phyloP scores from a whole-genome alignment of 2,329 filamentous ascomycete genomes.

The Periconia sp. region DNA sequence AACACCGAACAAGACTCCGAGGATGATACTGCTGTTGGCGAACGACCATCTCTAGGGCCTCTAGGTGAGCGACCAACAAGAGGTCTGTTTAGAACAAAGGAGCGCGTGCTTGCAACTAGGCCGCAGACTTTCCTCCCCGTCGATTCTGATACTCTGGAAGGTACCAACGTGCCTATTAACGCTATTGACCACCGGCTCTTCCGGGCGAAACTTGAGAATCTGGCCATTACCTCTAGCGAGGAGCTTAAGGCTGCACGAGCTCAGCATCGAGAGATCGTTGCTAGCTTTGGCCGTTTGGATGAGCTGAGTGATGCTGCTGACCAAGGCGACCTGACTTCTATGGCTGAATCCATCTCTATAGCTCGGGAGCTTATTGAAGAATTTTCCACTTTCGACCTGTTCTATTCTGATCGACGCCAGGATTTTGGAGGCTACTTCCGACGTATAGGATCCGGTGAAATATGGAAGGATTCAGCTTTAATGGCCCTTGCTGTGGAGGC shows the following conservation, averaged over 20 bases:
- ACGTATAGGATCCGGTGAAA: constrained; percentile 34
- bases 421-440: constrained; percentile 46
- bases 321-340: constrained; percentile 56
- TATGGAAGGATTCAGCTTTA: constrained; percentile 42
- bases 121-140: constrained; percentile 38
- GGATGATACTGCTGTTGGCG: constrained; percentile 12
- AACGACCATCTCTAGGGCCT: constrained; percentile 23
- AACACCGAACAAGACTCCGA: constrained; percentile 17
- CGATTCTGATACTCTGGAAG: constrained; percentile 29
- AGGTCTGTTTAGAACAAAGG: constrained; percentile 36
- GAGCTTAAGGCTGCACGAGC: constrained; percentile 51
- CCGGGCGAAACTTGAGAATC: constrained; percentile 32
- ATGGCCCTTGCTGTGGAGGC: constrained; percentile 43
- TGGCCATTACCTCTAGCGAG: constrained; percentile 31
- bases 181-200: constrained; percentile 37
- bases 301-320: constrained; percentile 51
- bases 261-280: constrained; percentile 46
- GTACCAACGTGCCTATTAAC: constrained; percentile 35
- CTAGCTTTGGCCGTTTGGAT: constrained; percentile 54
- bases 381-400: constrained; percentile 64
- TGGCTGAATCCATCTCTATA: constrained; percentile 64
- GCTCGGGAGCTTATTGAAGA: constrained; percentile 65
- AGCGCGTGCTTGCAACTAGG: constrained; percentile 17
- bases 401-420: constrained; percentile 60
- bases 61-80: constrained; percentile 29